These are phyloP conservation scores for Alternaria consortialis DNA, from an alignment of 2,329 filamentous ascomycete species.

Conservation along the genomic window DNA sequence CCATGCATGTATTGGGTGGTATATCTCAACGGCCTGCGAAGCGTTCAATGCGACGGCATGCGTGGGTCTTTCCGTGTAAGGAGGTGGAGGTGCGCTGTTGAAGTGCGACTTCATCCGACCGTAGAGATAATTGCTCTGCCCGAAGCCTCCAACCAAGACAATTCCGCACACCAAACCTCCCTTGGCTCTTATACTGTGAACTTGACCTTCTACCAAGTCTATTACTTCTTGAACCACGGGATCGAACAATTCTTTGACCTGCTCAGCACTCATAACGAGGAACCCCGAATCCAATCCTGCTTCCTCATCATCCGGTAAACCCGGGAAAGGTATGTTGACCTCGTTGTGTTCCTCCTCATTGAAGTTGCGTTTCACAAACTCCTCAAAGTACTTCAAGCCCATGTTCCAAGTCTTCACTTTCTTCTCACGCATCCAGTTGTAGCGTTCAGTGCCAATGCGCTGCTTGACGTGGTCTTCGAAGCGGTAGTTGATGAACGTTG, in stretches of 20 bases:
- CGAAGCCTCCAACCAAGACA: constrained; percentile 82
- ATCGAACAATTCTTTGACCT: constrained; percentile 78
- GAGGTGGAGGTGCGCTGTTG: constrained; percentile 59
- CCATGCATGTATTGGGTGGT: constrained; percentile 85
- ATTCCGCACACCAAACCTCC: constrained; percentile 66
- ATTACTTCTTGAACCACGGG: constrained; percentile 71
- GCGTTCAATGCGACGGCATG: constrained; percentile 65
- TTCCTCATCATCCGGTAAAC: constrained; percentile 77
- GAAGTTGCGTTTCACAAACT: constrained; percentile 86
- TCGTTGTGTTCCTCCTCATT: constrained; percentile 80
- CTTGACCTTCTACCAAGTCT: constrained; percentile 55
- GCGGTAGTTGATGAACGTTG: constrained; percentile 80
- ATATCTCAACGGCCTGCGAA: constrained; percentile 73
- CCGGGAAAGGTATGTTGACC: constrained; percentile 80
- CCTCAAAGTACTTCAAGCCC: constrained; percentile 80
- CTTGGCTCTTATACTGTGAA: constrained; percentile 51
- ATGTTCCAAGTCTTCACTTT: constrained; percentile 79
- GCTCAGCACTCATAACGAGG: constrained; percentile 73
- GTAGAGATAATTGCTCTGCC: constrained; percentile 78
- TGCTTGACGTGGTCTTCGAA: constrained; percentile 79
- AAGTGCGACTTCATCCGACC: constrained; percentile 75
- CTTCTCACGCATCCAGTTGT: constrained; percentile 78
- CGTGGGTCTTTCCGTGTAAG: constrained; percentile 74
- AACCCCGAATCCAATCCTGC: constrained; percentile 79
- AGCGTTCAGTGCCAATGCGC: constrained; percentile 71